Evolutionary conservation across 495 filamentous ascomycete species (phyloP).

Genomic region (Penicillium arizonense): DNA sequence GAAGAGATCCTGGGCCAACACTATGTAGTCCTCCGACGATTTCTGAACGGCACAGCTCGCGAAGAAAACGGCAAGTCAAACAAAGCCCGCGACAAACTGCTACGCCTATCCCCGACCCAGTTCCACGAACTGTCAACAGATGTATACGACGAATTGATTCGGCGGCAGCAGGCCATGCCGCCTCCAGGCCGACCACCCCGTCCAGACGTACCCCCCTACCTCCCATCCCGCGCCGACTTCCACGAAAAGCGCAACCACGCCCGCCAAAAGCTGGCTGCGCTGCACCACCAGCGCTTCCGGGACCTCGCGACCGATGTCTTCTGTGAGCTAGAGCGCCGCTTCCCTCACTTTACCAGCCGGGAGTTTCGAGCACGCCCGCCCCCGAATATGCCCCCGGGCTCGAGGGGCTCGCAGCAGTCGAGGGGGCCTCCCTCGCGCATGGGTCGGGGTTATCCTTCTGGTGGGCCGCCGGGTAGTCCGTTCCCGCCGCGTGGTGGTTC

Average conservation of each 20-base stretch:
- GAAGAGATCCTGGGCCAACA: slow-evolving; percentile 77
- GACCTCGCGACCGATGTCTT: slow-evolving; percentile 95
- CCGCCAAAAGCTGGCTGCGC: slow-evolving; percentile 84
- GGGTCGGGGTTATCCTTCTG: slow-evolving; percentile 42
- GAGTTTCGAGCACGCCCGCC: slow-evolving; percentile 53
- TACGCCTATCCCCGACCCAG: slow-evolving; percentile 83
- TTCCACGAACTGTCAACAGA: slow-evolving; percentile 97
- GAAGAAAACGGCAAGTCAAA: slow-evolving; percentile 79
- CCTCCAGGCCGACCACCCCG: slow-evolving; percentile 54
- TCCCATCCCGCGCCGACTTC: slow-evolving; percentile 81
- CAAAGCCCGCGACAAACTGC: slow-evolving; percentile 87
- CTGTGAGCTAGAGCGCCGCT: slow-evolving; percentile 86
- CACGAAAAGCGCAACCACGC: slow-evolving; percentile 98
- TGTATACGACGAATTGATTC: slow-evolving; percentile 92
- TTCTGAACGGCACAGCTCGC: slow-evolving; percentile 63
- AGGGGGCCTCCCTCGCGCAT: slow-evolving; percentile 37
- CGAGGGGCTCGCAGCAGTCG: slow-evolving; percentile 37
- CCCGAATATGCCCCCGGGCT: slow-evolving; percentile 43
- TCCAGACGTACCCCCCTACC: slow-evolving; percentile 60
- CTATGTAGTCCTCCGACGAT: slow-evolving; percentile 75
- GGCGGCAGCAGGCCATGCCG: slow-evolving; percentile 68
- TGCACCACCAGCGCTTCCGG: slow-evolving; percentile 79
- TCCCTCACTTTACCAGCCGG: slow-evolving; percentile 71
- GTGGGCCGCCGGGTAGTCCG: slow-evolving; percentile 36
- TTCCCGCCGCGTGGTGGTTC: slow-evolving; percentile 48